These are phyloP conservation scores for Didymella sp. DNA, from an alignment of 2,329 filamentous ascomycete genomes.

Conservation along the genomic window DNA sequence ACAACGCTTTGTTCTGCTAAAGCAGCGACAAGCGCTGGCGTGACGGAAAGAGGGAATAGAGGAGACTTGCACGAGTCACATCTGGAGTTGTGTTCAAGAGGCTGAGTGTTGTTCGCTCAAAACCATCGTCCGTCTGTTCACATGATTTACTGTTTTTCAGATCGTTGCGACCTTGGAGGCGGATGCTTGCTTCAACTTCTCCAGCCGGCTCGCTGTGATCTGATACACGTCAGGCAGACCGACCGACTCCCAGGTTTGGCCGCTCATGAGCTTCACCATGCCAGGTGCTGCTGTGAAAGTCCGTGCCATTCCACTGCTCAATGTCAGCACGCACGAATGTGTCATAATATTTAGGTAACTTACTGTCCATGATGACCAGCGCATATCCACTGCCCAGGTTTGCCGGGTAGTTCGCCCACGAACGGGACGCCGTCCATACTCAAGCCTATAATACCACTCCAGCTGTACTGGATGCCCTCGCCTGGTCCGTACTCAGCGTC, in stretches of 20 bases:
- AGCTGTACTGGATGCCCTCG: conserved; percentile 41
- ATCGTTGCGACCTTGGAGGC: conserved; percentile 18
- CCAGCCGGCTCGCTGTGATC: conserved; percentile 27
- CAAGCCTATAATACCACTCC: conserved; percentile 39
- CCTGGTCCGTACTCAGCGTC: conserved; percentile 35
- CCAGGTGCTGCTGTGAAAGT: conserved; percentile 40
- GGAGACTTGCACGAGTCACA: background rate
- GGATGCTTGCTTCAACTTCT: conserved; percentile 10
- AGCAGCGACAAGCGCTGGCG: background rate
- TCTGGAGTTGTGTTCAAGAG: background rate
- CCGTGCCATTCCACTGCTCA: conserved; percentile 35
- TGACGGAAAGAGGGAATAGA: background rate
- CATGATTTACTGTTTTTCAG: background rate
- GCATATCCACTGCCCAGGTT: conserved; percentile 37
- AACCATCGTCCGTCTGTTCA: background rate
- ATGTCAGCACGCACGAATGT: conserved; percentile 2
- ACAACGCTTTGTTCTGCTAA: conserved; percentile 5
- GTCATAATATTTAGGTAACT: conserved; percentile 10
- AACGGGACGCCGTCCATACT: conserved; percentile 39
- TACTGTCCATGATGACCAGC: conserved; percentile 41
- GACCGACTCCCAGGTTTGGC: conserved; percentile 25
- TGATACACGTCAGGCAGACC: conserved; percentile 35
- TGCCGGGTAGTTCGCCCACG: conserved; percentile 32
- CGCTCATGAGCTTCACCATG: conserved; percentile 35
- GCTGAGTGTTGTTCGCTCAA: background rate